Evolutionary conservation across 116 monocot genomes (phyloP), one percentile per base, ranked within the genome.

Genomic region (Cymodocea nodosa): DNA sequence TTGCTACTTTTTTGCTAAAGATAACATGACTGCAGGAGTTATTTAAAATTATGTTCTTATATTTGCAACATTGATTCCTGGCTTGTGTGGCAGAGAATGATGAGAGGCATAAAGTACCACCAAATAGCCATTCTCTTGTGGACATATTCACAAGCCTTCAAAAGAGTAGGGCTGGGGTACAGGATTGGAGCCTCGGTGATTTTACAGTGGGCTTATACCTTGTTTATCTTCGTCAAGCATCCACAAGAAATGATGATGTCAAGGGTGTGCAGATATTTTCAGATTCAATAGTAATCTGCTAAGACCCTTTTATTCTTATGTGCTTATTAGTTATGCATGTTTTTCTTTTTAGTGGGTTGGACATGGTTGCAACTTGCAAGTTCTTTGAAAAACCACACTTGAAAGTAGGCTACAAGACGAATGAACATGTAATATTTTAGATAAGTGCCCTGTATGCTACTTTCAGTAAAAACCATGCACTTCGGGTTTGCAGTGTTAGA

Each of bases 131-230:
- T 67, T 87, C 95, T 36, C 70, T 97, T 55, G 65, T 68, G 10
- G 83, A 97, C 73, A 83, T 97, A 37, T 77, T 90, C 75, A 54
- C 71, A 10, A 67, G 82, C 63, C 83, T 97, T 68, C 95, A 97
- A 69, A 69, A 68, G 50, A 90, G 78, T 63, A 90, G 82, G 73
- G 59, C 60, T 60, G 81, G 83, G 36, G 78, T 97, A 57, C 90
- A 81, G 65, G 95, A 97, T 24, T 97, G 95, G 95, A 97, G 91
- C 76, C 68, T 97, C 35, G 78, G 87, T 77, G 90, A 97, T 68
- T 74, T 97, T 36, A 97, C 90, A 13, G 68, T 97, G 68, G 95
- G 87, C 53, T 69, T 94, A 50, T 97, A 97, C 66, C 81, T 97
- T 17, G 81, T 97, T 58, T 90, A 87, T 72, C 83, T 90, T 35